phyloP scores from a whole-genome alignment of 257 asterid species.

The Haberlea rhodopensis region DNA sequence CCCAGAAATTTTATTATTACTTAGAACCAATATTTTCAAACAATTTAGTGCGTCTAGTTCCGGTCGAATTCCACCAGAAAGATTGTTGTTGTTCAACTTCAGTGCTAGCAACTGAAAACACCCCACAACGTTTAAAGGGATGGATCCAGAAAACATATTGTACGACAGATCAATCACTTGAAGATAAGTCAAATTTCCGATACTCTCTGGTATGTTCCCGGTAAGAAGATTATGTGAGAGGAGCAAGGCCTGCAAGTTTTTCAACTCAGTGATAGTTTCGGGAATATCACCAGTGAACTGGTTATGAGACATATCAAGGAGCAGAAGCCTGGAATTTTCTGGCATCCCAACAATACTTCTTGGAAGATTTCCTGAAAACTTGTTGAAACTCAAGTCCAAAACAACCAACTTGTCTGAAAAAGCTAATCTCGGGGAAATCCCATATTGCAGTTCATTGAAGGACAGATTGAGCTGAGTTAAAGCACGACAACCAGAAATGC shows the following conservation, averaged over 20 bases:
- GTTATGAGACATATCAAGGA: conserved; percentile 74
- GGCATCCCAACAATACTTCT: conserved; percentile 45
- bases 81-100: conserved; percentile 68
- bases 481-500: conserved; percentile 53
- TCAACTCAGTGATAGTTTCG: conserved; percentile 57
- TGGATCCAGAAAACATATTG: conserved; percentile 66
- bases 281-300: conserved; percentile 75
- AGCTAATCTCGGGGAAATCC: conserved; percentile 75
- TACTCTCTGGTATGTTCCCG: conserved; percentile 77
- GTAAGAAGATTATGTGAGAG: conserved; percentile 69
- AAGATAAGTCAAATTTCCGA: conserved; percentile 85
- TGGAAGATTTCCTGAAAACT: conserved; percentile 66
- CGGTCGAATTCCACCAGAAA: conserved; percentile 90
- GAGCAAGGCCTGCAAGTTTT: conserved; percentile 77
- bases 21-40: conserved; percentile 61
- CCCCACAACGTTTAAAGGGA: conserved; percentile 83
- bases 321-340: conserved; percentile 61
- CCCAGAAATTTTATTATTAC: conserved; percentile 74
- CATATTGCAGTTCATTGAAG: conserved; percentile 57
- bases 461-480: conserved; percentile 76
- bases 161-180: conserved; percentile 85
- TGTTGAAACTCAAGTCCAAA: conserved; percentile 85
- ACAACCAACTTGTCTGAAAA: conserved; percentile 57
- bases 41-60: conserved; percentile 96
- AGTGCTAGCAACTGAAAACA: conserved; percentile 82